Conservation (phyloP, 495 filamentous ascomycete genomes). For the Penicillium pulvis region DNA sequence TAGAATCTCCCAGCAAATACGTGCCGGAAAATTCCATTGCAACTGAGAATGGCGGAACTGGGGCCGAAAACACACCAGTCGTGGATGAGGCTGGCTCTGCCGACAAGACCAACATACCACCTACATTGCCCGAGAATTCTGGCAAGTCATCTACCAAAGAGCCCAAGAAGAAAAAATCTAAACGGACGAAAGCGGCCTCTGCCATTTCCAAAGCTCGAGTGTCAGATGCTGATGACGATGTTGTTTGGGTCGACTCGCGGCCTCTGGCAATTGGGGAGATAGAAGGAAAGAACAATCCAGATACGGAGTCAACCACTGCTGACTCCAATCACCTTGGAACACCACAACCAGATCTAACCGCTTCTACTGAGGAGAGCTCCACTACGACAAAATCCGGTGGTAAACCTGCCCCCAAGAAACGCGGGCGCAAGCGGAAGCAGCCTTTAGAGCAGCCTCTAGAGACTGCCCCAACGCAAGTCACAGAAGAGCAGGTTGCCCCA, state of each 20-base stretch:
- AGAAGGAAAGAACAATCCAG: background rate
- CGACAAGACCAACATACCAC: conserved; percentile 1
- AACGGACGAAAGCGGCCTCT: conserved; percentile 43
- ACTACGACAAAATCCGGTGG: conserved; percentile 5
- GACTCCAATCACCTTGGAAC: background rate
- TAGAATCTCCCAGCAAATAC: background rate
- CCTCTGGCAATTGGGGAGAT: conserved; percentile 12
- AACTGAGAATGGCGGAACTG: background rate
- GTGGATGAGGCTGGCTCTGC: background rate
- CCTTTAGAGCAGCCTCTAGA: conserved; percentile 23
- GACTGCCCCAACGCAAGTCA: conserved; percentile 1
- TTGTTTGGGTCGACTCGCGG: conserved; percentile 43
- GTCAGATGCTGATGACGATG: conserved; percentile 36
- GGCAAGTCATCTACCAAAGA: conserved; percentile 14
- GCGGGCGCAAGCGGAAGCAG: conserved; percentile 50
- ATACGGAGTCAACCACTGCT: background rate
- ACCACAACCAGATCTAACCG: background rate
- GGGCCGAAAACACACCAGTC: background rate
- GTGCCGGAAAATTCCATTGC: conserved; percentile 12
- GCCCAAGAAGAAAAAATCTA: conserved; percentile 42
- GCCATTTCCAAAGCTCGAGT: conserved; percentile 28
- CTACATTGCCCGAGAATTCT: background rate
- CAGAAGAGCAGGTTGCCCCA: background rate
- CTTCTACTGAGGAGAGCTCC: conserved; percentile 4
- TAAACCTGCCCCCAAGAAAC: conserved; percentile 40